Base-by-base conservation (phyloP, 345 rosid genomes). In the Acer negundo region DNA sequence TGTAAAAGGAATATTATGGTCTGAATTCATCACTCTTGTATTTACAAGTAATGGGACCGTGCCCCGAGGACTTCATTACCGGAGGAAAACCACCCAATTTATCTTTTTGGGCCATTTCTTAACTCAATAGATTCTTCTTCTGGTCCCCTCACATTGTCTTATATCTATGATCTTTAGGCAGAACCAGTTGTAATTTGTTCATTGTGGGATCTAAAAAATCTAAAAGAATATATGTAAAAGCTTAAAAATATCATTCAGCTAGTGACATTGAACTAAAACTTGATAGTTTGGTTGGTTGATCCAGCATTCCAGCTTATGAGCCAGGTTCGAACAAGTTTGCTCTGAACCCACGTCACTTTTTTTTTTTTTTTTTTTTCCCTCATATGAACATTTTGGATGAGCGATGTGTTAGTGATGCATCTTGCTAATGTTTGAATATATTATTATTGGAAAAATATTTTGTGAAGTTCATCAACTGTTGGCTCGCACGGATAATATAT, bases 61-160 rank as follows among this genome's bases (percentile, higher is more conserved):
- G 65, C 46, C 76, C 73, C 46, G 1, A 69, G 71, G 44, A 76
- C 44, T 75, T 61, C 31, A 62, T 22, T 67, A 11, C 72, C 77
- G 61, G 35, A 65, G 46, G 11, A 64, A 47, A 71, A 24, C 66
- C 51, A 26, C 20, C 17, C 26, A 15, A 75, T n/a, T 59, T 58
- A 55, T 10, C 67, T 72, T 56, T 40, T 40, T 35, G 38, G n/a
- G 68, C 66, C 3, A 61, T 69, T 67, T 81, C n/a, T 62, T 73
- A 75, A 67, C 31, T 44, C 70, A 67, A 47, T 44, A 64, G 22
- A 68, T 63, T 63, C 69, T 38, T 79, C 76, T 10, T 49, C 73
- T 79, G 81, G 86, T 80, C 83, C 86, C 69, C 64, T 67, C 22
- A 22, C 75, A 31, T 46, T 70, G n/a, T 75, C 66, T 81, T 72